Conservation (phyloP, 1,139 yeast genomes). For the Pichia sp. region DNA sequence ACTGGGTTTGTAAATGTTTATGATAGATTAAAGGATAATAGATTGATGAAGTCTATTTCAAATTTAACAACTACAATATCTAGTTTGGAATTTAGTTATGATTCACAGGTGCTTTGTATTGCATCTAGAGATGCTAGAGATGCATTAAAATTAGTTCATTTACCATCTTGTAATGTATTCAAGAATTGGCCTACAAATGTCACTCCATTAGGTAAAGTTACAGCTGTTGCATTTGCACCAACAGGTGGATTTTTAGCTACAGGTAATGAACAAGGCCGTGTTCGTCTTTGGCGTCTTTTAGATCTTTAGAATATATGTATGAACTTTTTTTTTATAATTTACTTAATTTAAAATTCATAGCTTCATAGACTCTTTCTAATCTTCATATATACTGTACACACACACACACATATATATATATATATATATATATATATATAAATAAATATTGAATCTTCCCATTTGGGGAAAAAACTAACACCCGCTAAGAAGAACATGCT, state of each 20-base stretch:
- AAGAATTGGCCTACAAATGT: constrained; percentile 97
- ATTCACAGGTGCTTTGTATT: constrained; percentile 82
- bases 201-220: constrained; percentile 91
- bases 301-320: constrained; percentile 39
- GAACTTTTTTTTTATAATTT: no score
- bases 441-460: no score
- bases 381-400: no score
- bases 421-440: no score
- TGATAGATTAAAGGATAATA: constrained; percentile 41
- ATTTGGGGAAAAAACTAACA: no score
- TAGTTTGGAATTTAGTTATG: constrained; percentile 66
- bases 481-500: no score
- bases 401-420: no score
- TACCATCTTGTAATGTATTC: constrained; percentile 82
- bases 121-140: constrained; percentile 85
- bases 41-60: constrained; percentile 59
- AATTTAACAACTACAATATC: constrained; percentile 81
- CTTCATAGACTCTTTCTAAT: no score
- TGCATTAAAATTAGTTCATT: constrained; percentile 77
- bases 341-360: no score
- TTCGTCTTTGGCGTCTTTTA: constrained; percentile 80
- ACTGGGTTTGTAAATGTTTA: constrained; percentile 88
- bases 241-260: constrained; percentile 77
- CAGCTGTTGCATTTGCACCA: constrained; percentile 76
- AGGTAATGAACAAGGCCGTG: constrained; percentile 88